Evolutionary conservation across 1,139 yeast species (phyloP).

Genomic region (Scheffersomyces quercinus): DNA sequence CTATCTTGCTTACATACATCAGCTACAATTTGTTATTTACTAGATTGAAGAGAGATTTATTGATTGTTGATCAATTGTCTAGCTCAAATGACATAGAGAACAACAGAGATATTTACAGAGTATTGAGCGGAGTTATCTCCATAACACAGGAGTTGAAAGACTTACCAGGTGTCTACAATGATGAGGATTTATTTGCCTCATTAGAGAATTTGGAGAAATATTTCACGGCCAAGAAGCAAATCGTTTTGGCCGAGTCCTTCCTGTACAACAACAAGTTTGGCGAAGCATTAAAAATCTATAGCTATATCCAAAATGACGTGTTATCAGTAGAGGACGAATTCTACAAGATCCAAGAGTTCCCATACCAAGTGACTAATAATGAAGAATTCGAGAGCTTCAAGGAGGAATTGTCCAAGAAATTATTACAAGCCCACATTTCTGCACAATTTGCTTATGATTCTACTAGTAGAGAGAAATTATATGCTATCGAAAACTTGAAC

Average conservation of each 20-base stretch:
- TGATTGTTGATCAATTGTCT: constrained; percentile 42
- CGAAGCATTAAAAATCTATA: constrained; percentile 57
- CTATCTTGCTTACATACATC: constrained; percentile 73
- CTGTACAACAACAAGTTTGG: constrained; percentile 43
- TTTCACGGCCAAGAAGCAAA: constrained; percentile 44
- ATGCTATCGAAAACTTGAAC: constrained; percentile 51
- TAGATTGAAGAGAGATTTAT: constrained; percentile 69
- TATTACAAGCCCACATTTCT: constrained; percentile 48
- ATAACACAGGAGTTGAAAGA: constrained; percentile 63
- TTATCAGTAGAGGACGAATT: constrained; percentile 14
- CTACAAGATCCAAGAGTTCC: constrained; percentile 34
- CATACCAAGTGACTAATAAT: constrained; percentile 39
- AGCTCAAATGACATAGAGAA: constrained; percentile 27
- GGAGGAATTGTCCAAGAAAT: constrained; percentile 24
- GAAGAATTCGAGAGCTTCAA: constrained; percentile 32
- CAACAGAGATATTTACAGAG: constrained; percentile 48
- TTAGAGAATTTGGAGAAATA: constrained; percentile 52
- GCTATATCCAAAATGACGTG: constrained; percentile 30
- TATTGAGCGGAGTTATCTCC: constrained; percentile 49
- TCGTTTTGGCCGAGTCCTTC: constrained; percentile 52
- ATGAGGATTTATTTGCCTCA: constrained; percentile 62
- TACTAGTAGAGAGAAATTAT: constrained; percentile 6
- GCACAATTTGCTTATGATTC: constrained; percentile 42
- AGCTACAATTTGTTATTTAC: constrained; percentile 67
- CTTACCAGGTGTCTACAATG: constrained; percentile 89